These are phyloP conservation scores for Blepharisma undulans DNA, from an alignment of 169 alveolate genomes.

Conservation along the genomic window DNA sequence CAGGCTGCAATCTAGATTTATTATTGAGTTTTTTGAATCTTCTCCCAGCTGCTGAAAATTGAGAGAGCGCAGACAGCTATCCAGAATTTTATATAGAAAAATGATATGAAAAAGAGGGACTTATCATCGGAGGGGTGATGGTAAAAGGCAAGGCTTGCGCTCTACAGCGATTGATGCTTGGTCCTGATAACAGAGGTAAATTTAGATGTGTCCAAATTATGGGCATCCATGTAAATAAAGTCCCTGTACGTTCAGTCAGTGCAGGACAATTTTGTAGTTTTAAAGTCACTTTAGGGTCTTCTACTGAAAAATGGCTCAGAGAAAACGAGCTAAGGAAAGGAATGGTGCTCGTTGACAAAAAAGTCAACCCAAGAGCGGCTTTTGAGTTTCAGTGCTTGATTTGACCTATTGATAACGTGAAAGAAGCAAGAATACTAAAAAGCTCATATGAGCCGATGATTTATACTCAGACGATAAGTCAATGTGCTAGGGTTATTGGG, in stretches of 20 bases:
- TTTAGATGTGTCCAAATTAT: not conserved
- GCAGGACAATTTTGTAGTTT: constrained; percentile 38
- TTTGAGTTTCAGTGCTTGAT: constrained; percentile 10
- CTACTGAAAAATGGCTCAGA: not conserved
- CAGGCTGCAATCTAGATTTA: constrained; percentile 56
- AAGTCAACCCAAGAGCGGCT: not conserved
- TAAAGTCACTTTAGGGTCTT: not conserved
- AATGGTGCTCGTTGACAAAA: constrained; percentile 24
- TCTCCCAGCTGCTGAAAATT: constrained; percentile 64
- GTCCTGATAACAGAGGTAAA: constrained; percentile 79
- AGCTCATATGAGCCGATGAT: constrained; percentile 17
- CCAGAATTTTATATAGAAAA: constrained; percentile 76
- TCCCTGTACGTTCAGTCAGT: not conserved
- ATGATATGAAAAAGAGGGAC: constrained; percentile 49
- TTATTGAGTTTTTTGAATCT: constrained; percentile 67
- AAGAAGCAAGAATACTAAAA: not conserved
- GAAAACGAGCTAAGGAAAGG: constrained; percentile 19
- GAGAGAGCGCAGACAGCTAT: constrained; percentile 46
- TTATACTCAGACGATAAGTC: constrained; percentile 6
- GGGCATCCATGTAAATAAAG: constrained; percentile 16
- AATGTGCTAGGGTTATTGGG: not conserved
- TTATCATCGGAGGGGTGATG: constrained; percentile 69
- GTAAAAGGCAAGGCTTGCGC: constrained; percentile 64
- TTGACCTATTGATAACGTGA: not conserved
- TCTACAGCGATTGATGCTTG: constrained; percentile 60